Conservation (phyloP, 352 stramenopile species). For the Globisporangium camurandrum region DNA sequence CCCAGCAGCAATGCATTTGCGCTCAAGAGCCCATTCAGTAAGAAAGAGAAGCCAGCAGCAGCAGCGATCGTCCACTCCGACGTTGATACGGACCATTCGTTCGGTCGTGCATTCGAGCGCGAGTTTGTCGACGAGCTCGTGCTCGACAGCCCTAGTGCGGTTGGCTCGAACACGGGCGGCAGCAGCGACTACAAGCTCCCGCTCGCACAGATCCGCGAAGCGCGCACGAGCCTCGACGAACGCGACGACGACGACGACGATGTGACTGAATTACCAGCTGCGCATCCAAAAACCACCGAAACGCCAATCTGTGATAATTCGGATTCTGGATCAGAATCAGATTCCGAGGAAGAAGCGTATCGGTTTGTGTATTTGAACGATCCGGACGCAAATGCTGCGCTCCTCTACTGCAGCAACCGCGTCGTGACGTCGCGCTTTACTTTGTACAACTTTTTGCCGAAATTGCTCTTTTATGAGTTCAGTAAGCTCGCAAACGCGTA, state of each 20-base stretch:
- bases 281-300: not conserved
- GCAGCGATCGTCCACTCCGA: not conserved
- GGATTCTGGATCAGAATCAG: slow-evolving; percentile 2
- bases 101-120: slow-evolving; percentile 9
- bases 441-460: slow-evolving; percentile 87
- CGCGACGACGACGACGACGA: not conserved
- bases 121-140: slow-evolving; percentile 13
- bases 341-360: slow-evolving; percentile 37
- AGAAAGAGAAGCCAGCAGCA: slow-evolving; percentile 1
- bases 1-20: not conserved
- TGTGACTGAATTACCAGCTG: not conserved
- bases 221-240: not conserved
- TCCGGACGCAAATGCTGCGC: slow-evolving; percentile 38
- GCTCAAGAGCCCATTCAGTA: slow-evolving; percentile 9
- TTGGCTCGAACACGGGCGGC: not conserved
- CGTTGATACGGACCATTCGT: slow-evolving; percentile 13
- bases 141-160: slow-evolving; percentile 11
- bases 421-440: slow-evolving; percentile 90
- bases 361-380: slow-evolving; percentile 73
- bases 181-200: slow-evolving; percentile 13
- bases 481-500: slow-evolving; percentile 92
- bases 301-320: not conserved
- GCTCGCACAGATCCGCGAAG: not conserved
- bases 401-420: slow-evolving; percentile 63
- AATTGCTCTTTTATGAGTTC: slow-evolving; percentile 88